A percentile compares a stretch with the other conserved stretches of the same genome.
Conservation (phyloP, 1,284 basidiomycete genomes). For the Mycosarcoma maydis region DNA sequence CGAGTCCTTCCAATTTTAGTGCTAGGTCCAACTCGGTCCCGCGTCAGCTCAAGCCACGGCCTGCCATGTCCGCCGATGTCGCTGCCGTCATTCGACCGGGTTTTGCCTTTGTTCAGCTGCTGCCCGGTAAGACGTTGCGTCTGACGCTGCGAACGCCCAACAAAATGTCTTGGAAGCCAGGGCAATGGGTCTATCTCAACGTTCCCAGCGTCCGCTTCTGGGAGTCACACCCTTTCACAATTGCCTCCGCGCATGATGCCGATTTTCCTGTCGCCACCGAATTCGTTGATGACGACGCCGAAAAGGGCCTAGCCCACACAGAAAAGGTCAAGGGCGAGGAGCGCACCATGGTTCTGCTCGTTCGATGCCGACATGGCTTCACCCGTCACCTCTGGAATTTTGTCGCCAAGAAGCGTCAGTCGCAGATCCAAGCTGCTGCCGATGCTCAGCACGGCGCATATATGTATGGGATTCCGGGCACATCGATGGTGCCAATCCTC, state of each 20-base stretch:
- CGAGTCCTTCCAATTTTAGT: slow-evolving; percentile 34
- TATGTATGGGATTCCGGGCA: slow-evolving; percentile 44
- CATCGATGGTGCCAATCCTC: slow-evolving; percentile 45
- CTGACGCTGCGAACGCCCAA: slow-evolving; percentile 75
- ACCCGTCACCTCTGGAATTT: slow-evolving; percentile 78
- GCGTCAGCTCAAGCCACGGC: slow-evolving; percentile 36
- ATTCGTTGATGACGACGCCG: slow-evolving; percentile 43
- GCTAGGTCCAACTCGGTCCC: slow-evolving; percentile 12
- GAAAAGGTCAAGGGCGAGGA: slow-evolving; percentile 68
- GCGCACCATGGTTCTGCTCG: slow-evolving; percentile 76
- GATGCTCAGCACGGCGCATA: slow-evolving; percentile 37
- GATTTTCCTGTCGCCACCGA: slow-evolving; percentile 50
- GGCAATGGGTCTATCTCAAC: slow-evolving; percentile 80
- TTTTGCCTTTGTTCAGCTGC: slow-evolving; percentile 79
- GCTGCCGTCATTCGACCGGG: slow-evolving; percentile 69
- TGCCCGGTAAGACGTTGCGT: slow-evolving; percentile 81
- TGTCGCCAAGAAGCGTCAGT: slow-evolving; percentile 51
- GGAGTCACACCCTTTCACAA: slow-evolving; percentile 84
- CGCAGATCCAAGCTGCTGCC: slow-evolving; percentile 53
- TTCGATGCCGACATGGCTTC: slow-evolving; percentile 81
- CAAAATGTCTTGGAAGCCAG: slow-evolving; percentile 75
- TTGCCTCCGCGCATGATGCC: slow-evolving; percentile 75
- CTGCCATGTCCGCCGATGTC: slow-evolving; percentile 58
- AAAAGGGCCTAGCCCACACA: slow-evolving; percentile 26
- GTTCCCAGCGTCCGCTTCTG: slow-evolving; percentile 77